Evolutionary conservation across 108 stramenopile genomes (phyloP).

Genomic region (Seminavis robusta): DNA sequence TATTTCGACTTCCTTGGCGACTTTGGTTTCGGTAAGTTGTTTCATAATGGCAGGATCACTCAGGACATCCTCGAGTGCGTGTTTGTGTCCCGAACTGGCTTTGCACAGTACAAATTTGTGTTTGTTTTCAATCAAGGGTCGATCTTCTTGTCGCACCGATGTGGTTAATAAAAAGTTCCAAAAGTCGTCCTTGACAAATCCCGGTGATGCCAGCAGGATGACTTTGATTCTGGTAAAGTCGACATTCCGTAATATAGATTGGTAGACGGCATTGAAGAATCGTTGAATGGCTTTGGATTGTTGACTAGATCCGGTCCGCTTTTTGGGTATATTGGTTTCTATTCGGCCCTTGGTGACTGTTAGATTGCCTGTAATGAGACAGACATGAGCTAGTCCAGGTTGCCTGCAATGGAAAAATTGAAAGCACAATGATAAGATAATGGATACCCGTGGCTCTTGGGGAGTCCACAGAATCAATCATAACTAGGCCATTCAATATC

Average conservation of each 20-base stretch:
- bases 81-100: constrained; percentile 92
- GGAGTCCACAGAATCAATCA: no score
- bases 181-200: constrained; percentile 95
- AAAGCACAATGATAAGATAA: no score
- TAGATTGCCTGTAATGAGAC: constrained; percentile 88
- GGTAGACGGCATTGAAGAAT: constrained; percentile 93
- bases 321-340: constrained; percentile 92
- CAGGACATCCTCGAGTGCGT: constrained; percentile 93
- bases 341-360: constrained; percentile 90
- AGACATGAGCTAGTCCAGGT: constrained; percentile 89
- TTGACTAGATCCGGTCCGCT: constrained; percentile 76
- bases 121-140: constrained; percentile 84
- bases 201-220: constrained; percentile 87
- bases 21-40: constrained; percentile 86
- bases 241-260: constrained; percentile 84
- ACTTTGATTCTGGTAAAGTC: constrained; percentile 88
- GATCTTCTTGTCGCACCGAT: constrained; percentile 78
- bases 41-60: constrained; percentile 77
- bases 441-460: no score
- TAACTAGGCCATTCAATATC: no score
- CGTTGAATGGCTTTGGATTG: constrained; percentile 85
- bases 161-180: constrained; percentile 76
- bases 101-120: constrained; percentile 91
- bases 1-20: constrained; percentile 87
- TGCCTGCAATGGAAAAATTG: no score